Evolutionary conservation across 2,329 filamentous ascomycete species (phyloP), one percentile per base, ranked within the genome.

Genomic region (Aspergillus sp.): DNA sequence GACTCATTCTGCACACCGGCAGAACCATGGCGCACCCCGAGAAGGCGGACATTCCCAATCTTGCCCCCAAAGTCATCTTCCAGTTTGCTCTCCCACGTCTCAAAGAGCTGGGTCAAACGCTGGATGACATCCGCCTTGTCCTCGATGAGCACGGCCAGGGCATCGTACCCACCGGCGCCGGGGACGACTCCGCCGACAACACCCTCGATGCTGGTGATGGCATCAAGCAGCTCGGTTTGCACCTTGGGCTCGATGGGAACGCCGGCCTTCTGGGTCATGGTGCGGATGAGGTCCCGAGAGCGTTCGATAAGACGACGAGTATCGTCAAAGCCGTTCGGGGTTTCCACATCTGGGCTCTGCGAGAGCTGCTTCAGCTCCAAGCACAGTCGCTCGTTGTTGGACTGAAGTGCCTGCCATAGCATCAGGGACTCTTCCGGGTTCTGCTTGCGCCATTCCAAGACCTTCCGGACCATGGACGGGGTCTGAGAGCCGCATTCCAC

Each of bases 401-500:
- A 75, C 75, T 98, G 92, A 60, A 99, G 78, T 1, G 85, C 81
- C 50, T 84, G 83, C 92, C 93, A 98, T 17, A 97, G 81, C 62
- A 1, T 92, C 88, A n/a, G 32, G 12, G 32, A 36, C 32, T 83
- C 85, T 2, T 83, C 82, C 0, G 82, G 78, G 19, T 91, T 86
- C 51, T 84, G 77, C 53, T 85, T 85, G 55, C 90, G 83, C 95
- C 95, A 99, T 32, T 85, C 84, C 3, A 98, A 82, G 13, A 99
- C 91, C 72, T 91, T 86, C 79, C 94, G 96, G 39, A 97, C 95
- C 95, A 99, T 98, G 13, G 92, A 86, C 0, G 96, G 93, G 7
- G 94, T 98, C 80, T 96, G 87, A 52, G 89, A 94, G 32, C 95
- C 95, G 72, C 93, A 97, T 74, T 96, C 91, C 6, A 99, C 95